These are phyloP conservation scores for Pascua guehoae DNA, from an alignment of 1,284 basidiomycete genomes.

Conservation along the genomic window DNA sequence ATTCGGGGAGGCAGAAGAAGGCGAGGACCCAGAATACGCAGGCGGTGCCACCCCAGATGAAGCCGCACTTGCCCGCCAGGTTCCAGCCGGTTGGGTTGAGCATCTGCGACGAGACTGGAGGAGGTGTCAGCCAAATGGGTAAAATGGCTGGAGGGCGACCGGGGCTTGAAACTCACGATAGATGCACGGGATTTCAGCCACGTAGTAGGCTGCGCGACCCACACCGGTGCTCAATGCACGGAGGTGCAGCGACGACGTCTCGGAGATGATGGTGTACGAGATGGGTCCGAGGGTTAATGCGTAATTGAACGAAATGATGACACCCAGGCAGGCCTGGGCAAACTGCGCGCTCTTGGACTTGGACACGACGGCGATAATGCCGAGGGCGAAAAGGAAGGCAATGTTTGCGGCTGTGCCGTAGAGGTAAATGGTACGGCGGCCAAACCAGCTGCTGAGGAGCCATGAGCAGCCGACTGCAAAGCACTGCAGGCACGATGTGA, in stretches of 20 bases:
- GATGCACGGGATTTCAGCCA: constrained; percentile 49
- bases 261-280: constrained; percentile 49
- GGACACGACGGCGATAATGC: constrained; percentile 50
- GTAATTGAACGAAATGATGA: constrained; percentile 31
- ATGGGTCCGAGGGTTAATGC: constrained; percentile 41
- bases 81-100: constrained; percentile 31
- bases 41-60: constrained; percentile 33
- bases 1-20: constrained; percentile 34
- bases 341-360: constrained; percentile 29
- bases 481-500: constrained; percentile 38
- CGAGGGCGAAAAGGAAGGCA: constrained; percentile 52
- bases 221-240: constrained; percentile 56
- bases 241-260: constrained; percentile 52
- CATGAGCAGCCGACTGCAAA: constrained; percentile 44
- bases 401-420: constrained; percentile 50
- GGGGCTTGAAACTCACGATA: constrained; percentile 34
- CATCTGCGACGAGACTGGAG: constrained; percentile 11
- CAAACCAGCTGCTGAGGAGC: constrained; percentile 43
- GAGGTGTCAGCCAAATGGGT: constrained; percentile 5
- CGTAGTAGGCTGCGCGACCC: constrained; percentile 48
- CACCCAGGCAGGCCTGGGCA: constrained; percentile 39
- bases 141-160: constrained; percentile 31
- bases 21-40: constrained; percentile 37
- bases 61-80: constrained; percentile 40
- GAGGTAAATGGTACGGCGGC: constrained; percentile 52